Evolutionary conservation across 2,329 filamentous ascomycete species (phyloP), one percentile per base, ranked within the genome.

Genomic region (Alternaria gansuensis): DNA sequence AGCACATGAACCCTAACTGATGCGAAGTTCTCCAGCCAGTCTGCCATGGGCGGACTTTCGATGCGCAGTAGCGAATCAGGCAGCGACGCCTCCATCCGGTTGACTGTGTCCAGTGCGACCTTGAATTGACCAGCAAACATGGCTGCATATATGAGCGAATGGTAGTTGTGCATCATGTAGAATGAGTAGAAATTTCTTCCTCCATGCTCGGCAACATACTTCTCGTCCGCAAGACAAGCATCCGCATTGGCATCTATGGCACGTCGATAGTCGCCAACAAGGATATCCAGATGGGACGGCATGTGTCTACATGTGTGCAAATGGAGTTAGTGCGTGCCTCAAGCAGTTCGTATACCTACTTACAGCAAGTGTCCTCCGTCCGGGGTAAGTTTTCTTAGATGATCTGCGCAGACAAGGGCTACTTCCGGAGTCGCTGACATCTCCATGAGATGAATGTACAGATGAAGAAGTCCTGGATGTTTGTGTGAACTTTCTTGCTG

Each of bases 371-470:
- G 90, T 0, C 89, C 90, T 0, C 86, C 82, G 70, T 92, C 89
- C 0, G 89, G 89, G 0, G 89, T 84, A 2, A 92, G 81, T 9
- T 81, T 82, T 23, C 89, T 86, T 10, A 92, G 81, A 14, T 80
- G 77, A 67, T 92, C 84, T 5, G 88, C 89, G 0, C 84, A 80
- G 0, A 83, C 78, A 14, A 91, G 73, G 1, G 87, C 90, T 1
- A 77, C 72, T 71, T 91, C 90, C 0, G 90, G 90, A 0, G 80
- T 82, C 0, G 81, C 78, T 0, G 89, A 92, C 90, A 92, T 92
- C 70, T 93, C 90, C 82, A 91, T 90, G 3, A 91, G 83, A 66
- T 92, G 90, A 37, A 92, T 90, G 73, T 93, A 93, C 31, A 92
- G 77, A 73, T 93, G 90, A 5, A 92, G 79, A 0, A 93, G 75